These are phyloP conservation scores for Escovopsis sp. DNA, from an alignment of 2,329 filamentous ascomycete genomes.

Conservation along the genomic window DNA sequence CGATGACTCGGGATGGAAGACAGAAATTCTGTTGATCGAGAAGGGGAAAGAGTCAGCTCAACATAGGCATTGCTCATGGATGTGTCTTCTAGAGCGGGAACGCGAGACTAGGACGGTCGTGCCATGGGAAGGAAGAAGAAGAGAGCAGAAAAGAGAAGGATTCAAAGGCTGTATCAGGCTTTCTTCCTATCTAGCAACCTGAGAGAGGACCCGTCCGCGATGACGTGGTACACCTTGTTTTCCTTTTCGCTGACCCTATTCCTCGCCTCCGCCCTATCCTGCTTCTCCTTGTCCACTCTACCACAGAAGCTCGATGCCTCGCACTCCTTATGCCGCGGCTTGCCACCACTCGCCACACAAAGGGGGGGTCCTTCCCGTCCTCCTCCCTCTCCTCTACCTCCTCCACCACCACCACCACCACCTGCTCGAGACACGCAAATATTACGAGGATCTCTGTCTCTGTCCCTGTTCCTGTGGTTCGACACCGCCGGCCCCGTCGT, in stretches of 20 bases:
- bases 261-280: not conserved
- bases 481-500: not conserved
- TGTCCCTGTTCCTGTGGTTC: not conserved
- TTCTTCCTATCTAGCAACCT: not conserved
- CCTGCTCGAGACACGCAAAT: too few relatives aligned
- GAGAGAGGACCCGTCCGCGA: constrained; percentile 2
- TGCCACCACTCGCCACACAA: too few relatives aligned
- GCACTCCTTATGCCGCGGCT: too few relatives aligned
- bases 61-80: too few relatives aligned
- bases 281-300: constrained; percentile 1
- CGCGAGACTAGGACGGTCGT: too few relatives aligned
- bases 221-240: not conserved
- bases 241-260: constrained; percentile 1
- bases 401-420: not conserved
- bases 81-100: too few relatives aligned
- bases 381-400: not conserved
- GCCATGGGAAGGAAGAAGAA: not conserved
- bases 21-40: too few relatives aligned
- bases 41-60: too few relatives aligned
- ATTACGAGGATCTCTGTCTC: not conserved
- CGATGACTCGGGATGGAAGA: too few relatives aligned
- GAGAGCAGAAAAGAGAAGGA: not conserved
- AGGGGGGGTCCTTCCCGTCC: not conserved
- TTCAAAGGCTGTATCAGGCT: not conserved
- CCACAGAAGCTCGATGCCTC: not conserved